Conservation (phyloP, 306 rosid genomes). For the Castanopsis chinensis region DNA sequence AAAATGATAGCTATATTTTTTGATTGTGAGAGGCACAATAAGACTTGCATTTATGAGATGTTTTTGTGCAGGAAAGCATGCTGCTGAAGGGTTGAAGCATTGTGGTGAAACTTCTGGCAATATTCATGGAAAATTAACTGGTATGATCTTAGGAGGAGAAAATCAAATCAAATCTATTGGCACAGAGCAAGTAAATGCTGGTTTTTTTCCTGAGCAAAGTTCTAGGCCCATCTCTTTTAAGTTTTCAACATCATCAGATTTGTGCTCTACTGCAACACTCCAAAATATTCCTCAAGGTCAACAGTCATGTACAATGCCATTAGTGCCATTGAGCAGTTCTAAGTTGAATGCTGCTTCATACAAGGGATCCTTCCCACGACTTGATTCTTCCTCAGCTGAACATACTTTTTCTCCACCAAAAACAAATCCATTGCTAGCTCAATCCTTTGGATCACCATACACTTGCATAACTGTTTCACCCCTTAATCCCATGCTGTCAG, state of each 20-base stretch:
- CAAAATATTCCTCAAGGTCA: slow-evolving; percentile 29
- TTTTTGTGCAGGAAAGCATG: slow-evolving; percentile 35
- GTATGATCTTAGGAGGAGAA: slow-evolving; percentile 25
- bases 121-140: neutral
- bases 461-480: neutral
- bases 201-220: slow-evolving; percentile 22
- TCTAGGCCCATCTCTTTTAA: slow-evolving; percentile 22
- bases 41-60: slow-evolving; percentile 20
- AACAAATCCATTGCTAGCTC: neutral
- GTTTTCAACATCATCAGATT: slow-evolving; percentile 25
- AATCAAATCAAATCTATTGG: slow-evolving; percentile 26
- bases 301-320: slow-evolving; percentile 15
- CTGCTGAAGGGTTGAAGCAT: slow-evolving; percentile 27
- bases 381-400: neutral
- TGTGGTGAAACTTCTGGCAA: slow-evolving; percentile 21
- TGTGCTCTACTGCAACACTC: slow-evolving; percentile 22
- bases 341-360: neutral
- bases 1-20: neutral
- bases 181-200: slow-evolving; percentile 14
- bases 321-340: neutral
- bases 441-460: slow-evolving; percentile 5
- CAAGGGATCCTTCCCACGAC: neutral
- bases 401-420: neutral
- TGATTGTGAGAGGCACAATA: neutral
- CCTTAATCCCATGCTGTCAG: neutral